A percentile compares a stretch with the other conserved stretches of the same genome.
These are phyloP conservation scores for Mycena haematopus DNA, from an alignment of 768 basidiomycete genomes.

Conservation along the genomic window DNA sequence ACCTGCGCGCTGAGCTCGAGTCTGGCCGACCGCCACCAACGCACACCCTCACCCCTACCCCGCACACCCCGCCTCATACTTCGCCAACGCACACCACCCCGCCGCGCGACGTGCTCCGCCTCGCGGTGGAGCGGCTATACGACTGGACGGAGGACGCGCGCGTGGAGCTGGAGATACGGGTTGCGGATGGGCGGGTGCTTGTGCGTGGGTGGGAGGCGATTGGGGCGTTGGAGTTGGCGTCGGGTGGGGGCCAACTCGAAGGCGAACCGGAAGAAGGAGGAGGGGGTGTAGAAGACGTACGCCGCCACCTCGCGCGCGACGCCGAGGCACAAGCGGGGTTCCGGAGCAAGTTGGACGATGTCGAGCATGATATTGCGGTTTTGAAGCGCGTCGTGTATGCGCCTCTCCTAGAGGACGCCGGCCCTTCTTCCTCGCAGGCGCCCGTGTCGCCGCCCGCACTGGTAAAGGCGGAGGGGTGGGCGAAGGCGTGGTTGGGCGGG, in stretches of 20 bases:
- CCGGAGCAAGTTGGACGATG: constrained; percentile 67
- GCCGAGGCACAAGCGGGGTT: constrained; percentile 58
- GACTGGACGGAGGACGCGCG: constrained; percentile 82
- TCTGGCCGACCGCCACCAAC: too few species aligned
- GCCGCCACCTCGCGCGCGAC: constrained; percentile 51
- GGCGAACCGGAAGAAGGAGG: constrained; percentile 3
- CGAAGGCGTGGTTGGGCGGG: constrained; percentile 54
- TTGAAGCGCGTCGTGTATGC: constrained; percentile 52
- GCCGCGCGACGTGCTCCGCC: constrained; percentile 47
- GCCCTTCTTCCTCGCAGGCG: too few species aligned
- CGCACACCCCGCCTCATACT: constrained; percentile 9
- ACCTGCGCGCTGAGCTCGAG: constrained; percentile 46
- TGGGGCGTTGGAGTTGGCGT: constrained; percentile 54
- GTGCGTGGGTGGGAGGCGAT: constrained; percentile 71
- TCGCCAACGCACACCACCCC: background rate
- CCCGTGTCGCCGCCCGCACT: background rate
- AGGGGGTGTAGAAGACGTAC: constrained; percentile 45
- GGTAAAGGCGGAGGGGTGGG: constrained; percentile 51
- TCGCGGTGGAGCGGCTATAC: constrained; percentile 65
- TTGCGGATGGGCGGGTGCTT: constrained; percentile 74
- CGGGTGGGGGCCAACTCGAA: background rate
- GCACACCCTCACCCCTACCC: too few species aligned
- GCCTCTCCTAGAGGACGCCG: background rate
- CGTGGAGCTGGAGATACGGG: constrained; percentile 82
- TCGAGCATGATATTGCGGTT: constrained; percentile 77